Conservation (phyloP, 768 basidiomycete species). For the Tubosaeta brunneosetosa region DNA sequence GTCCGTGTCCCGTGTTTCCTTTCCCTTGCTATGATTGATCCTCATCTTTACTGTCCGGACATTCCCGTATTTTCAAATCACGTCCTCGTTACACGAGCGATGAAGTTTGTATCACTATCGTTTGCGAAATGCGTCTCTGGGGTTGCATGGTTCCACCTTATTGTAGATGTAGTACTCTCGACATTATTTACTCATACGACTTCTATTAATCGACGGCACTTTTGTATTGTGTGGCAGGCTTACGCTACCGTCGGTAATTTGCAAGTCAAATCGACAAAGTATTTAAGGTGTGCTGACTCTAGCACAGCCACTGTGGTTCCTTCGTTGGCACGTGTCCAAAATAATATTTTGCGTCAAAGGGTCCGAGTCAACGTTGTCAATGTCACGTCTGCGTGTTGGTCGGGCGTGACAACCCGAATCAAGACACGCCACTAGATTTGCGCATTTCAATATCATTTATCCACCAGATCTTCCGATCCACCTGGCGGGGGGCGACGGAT, state of each 20-base stretch:
- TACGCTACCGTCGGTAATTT: slow-evolving; percentile 24
- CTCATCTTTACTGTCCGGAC: slow-evolving; percentile 22
- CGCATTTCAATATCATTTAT: slow-evolving; percentile 25
- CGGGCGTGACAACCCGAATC: slow-evolving; percentile 8
- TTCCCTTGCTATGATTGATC: slow-evolving; percentile 20
- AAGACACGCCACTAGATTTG: slow-evolving; percentile 12
- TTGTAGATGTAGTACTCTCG: slow-evolving; percentile 31
- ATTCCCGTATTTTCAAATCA: slow-evolving; percentile 27
- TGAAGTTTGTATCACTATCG: slow-evolving; percentile 32
- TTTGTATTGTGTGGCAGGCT: slow-evolving; percentile 14
- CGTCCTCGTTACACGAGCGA: slow-evolving; percentile 20
- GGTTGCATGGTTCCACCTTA: slow-evolving; percentile 26
- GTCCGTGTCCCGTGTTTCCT: slow-evolving; percentile 13
- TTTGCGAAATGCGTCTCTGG: slow-evolving; percentile 17
- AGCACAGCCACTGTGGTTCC: slow-evolving; percentile 26
- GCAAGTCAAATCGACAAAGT: slow-evolving; percentile 19
- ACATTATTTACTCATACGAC: slow-evolving; percentile 31
- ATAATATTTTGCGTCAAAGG: slow-evolving; percentile 6
- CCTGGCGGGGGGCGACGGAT: slow-evolving; percentile 1
- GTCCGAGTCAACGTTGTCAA: slow-evolving; percentile 12
- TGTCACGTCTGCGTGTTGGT: slow-evolving; percentile 1
- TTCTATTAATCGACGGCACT: slow-evolving; percentile 27
- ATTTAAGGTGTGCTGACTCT: slow-evolving; percentile 26
- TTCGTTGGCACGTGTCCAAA: slow-evolving; percentile 19
- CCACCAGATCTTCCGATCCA: slow-evolving; percentile 21